Percentiles rank a stretch among this genome's conserved stretches.
phyloP scores from a whole-genome alignment of 2,329 filamentous ascomycete species.

The Pleomassaria siparia region DNA sequence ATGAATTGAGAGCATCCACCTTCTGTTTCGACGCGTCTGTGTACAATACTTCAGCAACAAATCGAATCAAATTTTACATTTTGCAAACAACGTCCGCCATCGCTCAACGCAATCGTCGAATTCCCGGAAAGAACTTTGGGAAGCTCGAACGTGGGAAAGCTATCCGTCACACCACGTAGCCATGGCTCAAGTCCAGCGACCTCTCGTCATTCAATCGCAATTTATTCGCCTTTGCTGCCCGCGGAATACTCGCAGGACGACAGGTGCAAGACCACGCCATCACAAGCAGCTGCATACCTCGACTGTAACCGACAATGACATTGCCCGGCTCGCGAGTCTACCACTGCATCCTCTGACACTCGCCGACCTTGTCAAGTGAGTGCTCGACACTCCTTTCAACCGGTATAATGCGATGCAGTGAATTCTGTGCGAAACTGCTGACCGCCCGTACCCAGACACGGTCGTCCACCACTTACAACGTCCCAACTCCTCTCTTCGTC shows the following conservation, averaged over 20 bases:
- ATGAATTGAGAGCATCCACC: background rate
- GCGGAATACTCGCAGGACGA: constrained; percentile 19
- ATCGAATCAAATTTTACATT: background rate
- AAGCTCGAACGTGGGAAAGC: background rate
- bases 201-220: constrained; percentile 40
- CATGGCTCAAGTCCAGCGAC: constrained; percentile 37
- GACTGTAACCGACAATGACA: constrained; percentile 67
- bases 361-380: constrained; percentile 82
- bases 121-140: background rate
- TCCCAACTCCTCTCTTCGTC: constrained; percentile 83
- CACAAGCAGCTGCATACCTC: constrained; percentile 39
- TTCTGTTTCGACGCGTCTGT: background rate
- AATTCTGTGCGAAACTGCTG: constrained; percentile 12
- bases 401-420: constrained; percentile 2
- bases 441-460: constrained; percentile 55
- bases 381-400: constrained; percentile 1
- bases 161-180: background rate
- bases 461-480: constrained; percentile 80
- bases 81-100: background rate
- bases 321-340: constrained; percentile 74
- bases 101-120: background rate
- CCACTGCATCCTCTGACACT: constrained; percentile 81
- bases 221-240: constrained; percentile 38
- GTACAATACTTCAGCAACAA: background rate
- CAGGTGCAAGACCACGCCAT: constrained; percentile 19